Base-by-base conservation (phyloP, 2,329 filamentous ascomycete species). In the Fusarium annulatum region DNA sequence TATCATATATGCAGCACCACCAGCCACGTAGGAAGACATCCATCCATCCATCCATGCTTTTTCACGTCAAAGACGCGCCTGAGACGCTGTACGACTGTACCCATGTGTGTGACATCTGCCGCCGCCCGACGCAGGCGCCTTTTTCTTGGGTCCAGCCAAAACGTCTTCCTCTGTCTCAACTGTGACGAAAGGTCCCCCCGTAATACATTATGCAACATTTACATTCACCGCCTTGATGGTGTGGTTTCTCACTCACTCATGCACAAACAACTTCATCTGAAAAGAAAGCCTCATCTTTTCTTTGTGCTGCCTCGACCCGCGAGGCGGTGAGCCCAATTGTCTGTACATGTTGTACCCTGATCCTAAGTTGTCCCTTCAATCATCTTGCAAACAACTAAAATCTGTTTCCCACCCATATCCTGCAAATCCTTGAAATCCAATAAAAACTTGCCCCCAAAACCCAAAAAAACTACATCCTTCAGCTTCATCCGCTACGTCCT, bases 221-320 rank as follows among this genome's bases (percentile, higher is more conserved):
- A 55, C 38, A 45, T 69, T 74, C 72, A 75, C 72, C 72, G 72
- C 72, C 60, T 26, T 45, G 38, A 52, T 52, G 9, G n/a, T 21
- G 49, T 36, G 33, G 18, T 19, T 43, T 38, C 38, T 26, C 42
- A 60, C 36, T 72, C 56, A 56, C 55, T 69, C 49, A 57, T 51
- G 38, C 34, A 34, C 34, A 43, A 30, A 23, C 23, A n/a, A 23
- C 51, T 16, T 19, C 39, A 58, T 41, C 15, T 52, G 30, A 46
- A 49, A 45, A 39, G 19, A 19, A 57, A 66, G 55, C 28, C 34
- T 71, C 48, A 52, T 61, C 62, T 43, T 70, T 58, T 69, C 62
- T 73, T 72, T 67, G 69, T 74, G 45, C 57, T 61, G 43, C 51
- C 70, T 75, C 76, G 67, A 43, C 75, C 66, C 43, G 74, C 69